phyloP scores from a whole-genome alignment of 805 yeast species.

The Ogataea paradorogensis region DNA sequence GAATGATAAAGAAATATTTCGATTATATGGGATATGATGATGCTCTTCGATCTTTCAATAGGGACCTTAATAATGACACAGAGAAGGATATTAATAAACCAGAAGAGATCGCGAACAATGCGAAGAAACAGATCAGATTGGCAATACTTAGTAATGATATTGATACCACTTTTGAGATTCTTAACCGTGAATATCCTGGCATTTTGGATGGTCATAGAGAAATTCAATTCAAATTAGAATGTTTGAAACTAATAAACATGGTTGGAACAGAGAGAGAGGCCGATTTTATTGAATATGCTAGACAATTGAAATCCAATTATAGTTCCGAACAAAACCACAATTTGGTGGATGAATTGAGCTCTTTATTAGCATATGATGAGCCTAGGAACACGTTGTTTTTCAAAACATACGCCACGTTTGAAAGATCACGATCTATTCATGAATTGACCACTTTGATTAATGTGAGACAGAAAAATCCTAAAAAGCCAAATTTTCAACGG shows the following conservation, averaged over 20 bases:
- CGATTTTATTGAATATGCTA: conserved; percentile 40
- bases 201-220: conserved; percentile 33
- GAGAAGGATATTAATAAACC: conserved; percentile 31
- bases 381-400: conserved; percentile 40
- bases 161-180: conserved; percentile 38
- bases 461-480: conserved; percentile 10
- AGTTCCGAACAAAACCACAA: conserved; percentile 32
- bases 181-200: conserved; percentile 38
- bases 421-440: conserved; percentile 39
- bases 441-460: conserved; percentile 38
- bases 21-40: conserved; percentile 57
- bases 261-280: conserved; percentile 29
- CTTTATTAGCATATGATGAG: conserved; percentile 51
- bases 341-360: conserved; percentile 44
- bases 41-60: conserved; percentile 48
- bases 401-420: conserved; percentile 35
- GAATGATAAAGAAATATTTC: conserved; percentile 43
- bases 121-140: conserved; percentile 42
- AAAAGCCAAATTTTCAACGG: conserved; percentile 20
- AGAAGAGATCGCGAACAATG: conserved; percentile 21
- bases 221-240: conserved; percentile 40
- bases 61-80: conserved; percentile 42
- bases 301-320: conserved; percentile 34
- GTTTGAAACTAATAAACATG: conserved; percentile 42
- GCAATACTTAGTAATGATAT: conserved; percentile 43